Evolutionary conservation across 768 basidiomycete species (phyloP).

Genomic region (Kwoniella newhampshirensis): DNA sequence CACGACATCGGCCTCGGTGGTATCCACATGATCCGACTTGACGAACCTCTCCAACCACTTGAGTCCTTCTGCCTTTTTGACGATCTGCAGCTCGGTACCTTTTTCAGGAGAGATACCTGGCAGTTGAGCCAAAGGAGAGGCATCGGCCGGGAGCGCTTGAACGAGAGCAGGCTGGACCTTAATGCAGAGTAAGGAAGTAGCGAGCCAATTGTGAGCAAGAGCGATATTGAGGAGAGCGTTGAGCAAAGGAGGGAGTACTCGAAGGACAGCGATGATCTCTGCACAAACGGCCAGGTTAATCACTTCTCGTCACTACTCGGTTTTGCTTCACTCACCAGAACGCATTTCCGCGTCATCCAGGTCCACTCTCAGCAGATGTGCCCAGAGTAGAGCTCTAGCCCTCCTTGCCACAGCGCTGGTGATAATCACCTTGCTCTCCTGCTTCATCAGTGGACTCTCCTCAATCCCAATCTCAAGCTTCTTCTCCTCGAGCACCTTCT

Average conservation of each 20-base stretch:
- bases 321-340: conserved; percentile 61
- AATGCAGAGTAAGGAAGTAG: conserved; percentile 73
- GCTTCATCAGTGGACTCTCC: conserved; percentile 31
- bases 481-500: conserved; percentile 44
- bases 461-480: conserved; percentile 44
- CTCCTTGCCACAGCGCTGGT: conserved; percentile 51
- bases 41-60: conserved; percentile 53
- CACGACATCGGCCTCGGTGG: conserved; percentile 62
- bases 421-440: conserved; percentile 35
- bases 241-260: conserved; percentile 70
- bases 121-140: conserved; percentile 66
- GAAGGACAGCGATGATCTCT: conserved; percentile 73
- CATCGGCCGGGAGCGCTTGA: conserved; percentile 66
- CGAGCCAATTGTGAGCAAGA: conserved; percentile 83
- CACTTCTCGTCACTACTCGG: no score
- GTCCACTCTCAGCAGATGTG: conserved; percentile 73
- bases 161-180: conserved; percentile 77
- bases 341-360: conserved; percentile 61
- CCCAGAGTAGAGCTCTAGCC: conserved; percentile 74
- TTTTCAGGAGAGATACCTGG: conserved; percentile 64
- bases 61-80: conserved; percentile 57
- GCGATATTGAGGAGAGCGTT: conserved; percentile 79
- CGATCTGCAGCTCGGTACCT: conserved; percentile 42
- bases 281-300: no score
- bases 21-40: conserved; percentile 32